Base-by-base conservation (phyloP, 768 basidiomycete species). In the Pulveroboletus frians region DNA sequence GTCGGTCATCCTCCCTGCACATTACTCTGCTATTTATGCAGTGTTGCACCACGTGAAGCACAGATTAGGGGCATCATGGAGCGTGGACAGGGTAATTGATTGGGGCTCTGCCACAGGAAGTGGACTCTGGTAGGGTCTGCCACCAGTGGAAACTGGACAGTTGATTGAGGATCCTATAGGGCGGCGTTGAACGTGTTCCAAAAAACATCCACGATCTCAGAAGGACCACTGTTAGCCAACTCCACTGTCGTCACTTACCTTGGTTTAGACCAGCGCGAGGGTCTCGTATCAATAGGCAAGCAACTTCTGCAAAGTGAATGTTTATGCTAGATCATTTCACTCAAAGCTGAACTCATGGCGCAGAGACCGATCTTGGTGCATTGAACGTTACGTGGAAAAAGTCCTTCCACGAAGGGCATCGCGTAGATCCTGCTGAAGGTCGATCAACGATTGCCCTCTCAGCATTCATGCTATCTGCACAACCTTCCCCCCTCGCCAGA, bases 31-130 rank as follows among this genome's bases (percentile, higher is more conserved):
- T 2, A 85, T 92, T 43, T 75, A 71, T 42, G 73, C 85, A n/a
- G 88, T 93, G 5, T 68, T 94, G 15, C 71, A 78, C 40, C 83
- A 90, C 54, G 56, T 83, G 32, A 84, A 78, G 51, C 75, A 70
- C 41, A 74, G 91, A 47, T 57, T 92, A 32, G 83, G 79, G n/a
- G 64, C 73, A 7, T 73, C 73, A n/a, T 88, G 77, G 80, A 67
- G 69, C 29, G 71, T 81, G 46, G 71, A 81, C 23, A 76, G 71
- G 30, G 71, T 95, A 10, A 71, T 92, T 36, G 92, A 95, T 58
- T 94, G 88, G 84, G 92, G 92, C 10, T 76, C 84, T 46, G 91
- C 81, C 9, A 81, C 84, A 0, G 92, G 90, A 10, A 88, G 84
- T 58, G 90, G 83, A 2, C 74, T 93, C 26, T 94, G 92, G 92